A percentile compares a stretch with the other conserved stretches of the same genome.
phyloP scores from a whole-genome alignment of 2,329 filamentous ascomycete genomes.

The Akanthomyces muscarius region DNA sequence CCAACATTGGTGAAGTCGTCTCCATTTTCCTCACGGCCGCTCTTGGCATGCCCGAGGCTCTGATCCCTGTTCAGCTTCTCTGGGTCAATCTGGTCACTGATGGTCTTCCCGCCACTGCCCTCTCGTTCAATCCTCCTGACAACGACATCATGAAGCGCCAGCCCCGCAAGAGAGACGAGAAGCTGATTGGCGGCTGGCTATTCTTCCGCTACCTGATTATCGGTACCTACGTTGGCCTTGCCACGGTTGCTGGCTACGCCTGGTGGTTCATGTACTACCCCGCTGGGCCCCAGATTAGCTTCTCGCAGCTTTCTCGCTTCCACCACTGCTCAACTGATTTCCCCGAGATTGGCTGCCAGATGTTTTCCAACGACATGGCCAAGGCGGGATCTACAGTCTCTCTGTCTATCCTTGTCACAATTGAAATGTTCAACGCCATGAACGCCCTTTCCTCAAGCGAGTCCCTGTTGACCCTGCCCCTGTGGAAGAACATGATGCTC shows the following conservation, averaged over 20 bases:
- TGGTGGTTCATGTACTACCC: constrained; percentile 99
- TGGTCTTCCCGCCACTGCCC: constrained; percentile 88
- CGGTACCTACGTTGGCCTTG: constrained; percentile 88
- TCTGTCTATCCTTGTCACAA: constrained; percentile 86
- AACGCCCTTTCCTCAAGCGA: constrained; percentile 95
- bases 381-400: constrained; percentile 91
- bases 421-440: constrained; percentile 99
- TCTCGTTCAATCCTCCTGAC: constrained; percentile 98
- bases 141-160: constrained; percentile 94
- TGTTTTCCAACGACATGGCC: constrained; percentile 83
- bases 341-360: constrained; percentile 83
- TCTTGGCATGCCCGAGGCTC: constrained; percentile 92
- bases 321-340: constrained; percentile 85
- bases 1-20: constrained; percentile 98
- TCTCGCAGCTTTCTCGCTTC: constrained; percentile 88
- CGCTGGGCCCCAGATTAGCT: constrained; percentile 83
- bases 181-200: constrained; percentile 89
- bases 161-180: constrained; percentile 87
- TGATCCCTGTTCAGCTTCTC: constrained; percentile 93
- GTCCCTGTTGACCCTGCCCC: constrained; percentile 82
- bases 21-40: constrained; percentile 98
- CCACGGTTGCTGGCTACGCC: constrained; percentile 95
- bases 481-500: constrained; percentile 99
- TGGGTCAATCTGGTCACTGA: constrained; percentile 99
- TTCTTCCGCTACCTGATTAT: constrained; percentile 98